A percentile compares a stretch with the other conserved stretches of the same genome.
Evolutionary conservation across 2,329 filamentous ascomycete species (phyloP).

Genomic region (Lecanicillium sp.): DNA sequence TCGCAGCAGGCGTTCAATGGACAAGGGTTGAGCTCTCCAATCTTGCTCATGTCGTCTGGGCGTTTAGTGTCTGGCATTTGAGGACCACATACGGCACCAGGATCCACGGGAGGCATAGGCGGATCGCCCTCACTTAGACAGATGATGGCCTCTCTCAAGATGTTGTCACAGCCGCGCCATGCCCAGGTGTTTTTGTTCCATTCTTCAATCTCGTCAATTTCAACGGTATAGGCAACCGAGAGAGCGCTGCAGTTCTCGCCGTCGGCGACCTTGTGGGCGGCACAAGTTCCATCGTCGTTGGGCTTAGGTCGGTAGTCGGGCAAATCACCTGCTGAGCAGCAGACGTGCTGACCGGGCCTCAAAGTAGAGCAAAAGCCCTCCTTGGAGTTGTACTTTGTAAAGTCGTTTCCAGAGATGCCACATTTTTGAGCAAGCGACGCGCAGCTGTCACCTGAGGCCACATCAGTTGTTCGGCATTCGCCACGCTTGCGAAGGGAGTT

Average conservation of each 20-base stretch:
- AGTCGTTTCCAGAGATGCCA: constrained; percentile 26
- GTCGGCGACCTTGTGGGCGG: constrained; percentile 19
- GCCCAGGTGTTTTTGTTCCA: constrained; percentile 20
- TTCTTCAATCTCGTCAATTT: constrained; percentile 9
- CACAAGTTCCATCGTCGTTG: constrained; percentile 25
- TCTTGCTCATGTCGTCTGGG: constrained; percentile 7
- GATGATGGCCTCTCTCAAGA: constrained; percentile 9
- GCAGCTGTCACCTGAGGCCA: constrained; percentile 28
- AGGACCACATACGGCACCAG: constrained; percentile 15
- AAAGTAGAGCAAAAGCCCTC: constrained; percentile 19
- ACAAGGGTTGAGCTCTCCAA: constrained; percentile 19
- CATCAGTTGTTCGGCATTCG: constrained; percentile 13
- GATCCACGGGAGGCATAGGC: constrained; percentile 13
- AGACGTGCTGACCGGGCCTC: constrained; percentile 17
- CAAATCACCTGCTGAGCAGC: constrained; percentile 24
- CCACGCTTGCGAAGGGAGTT: neutral
- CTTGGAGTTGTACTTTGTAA: constrained; percentile 28
- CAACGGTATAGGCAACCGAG: constrained; percentile 12
- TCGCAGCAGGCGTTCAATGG: constrained; percentile 21
- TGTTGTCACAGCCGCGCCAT: constrained; percentile 13
- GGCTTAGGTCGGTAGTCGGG: constrained; percentile 25
- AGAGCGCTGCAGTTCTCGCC: constrained; percentile 26
- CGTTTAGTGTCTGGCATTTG: constrained; percentile 13
- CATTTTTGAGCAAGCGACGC: constrained; percentile 26
- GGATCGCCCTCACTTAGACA: constrained; percentile 15